Evolutionary conservation across 225 moss, liverwort and hornwort species (phyloP).

Genomic region (Asterella californica): DNA sequence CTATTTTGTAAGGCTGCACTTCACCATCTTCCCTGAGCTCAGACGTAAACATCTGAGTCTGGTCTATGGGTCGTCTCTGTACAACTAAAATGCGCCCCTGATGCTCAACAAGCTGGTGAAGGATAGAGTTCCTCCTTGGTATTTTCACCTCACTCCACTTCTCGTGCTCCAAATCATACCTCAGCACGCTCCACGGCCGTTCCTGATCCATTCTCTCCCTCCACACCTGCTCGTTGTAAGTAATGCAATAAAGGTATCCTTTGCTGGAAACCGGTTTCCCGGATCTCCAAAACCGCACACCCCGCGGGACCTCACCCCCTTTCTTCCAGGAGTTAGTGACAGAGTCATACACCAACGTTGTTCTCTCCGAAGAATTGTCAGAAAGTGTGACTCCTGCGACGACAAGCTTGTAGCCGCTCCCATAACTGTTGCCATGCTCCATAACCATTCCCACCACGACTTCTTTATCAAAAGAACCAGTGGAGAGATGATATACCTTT

Average conservation of each 20-base stretch:
- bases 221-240: constrained; percentile 34
- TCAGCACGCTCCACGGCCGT: constrained; percentile 36
- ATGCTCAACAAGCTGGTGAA: constrained; percentile 45
- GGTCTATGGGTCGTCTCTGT: constrained; percentile 31
- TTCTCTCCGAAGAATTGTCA: constrained; percentile 20
- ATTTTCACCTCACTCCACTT: constrained; percentile 41
- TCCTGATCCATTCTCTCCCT: constrained; percentile 26
- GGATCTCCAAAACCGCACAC: constrained; percentile 42
- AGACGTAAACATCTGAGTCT: constrained; percentile 29
- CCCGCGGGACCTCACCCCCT: constrained; percentile 37
- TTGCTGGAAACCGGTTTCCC: constrained; percentile 41
- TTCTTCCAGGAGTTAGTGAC: constrained; percentile 28
- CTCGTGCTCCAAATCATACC: constrained; percentile 29
- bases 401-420: constrained; percentile 37
- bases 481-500: constrained; percentile 26
- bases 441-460: constrained; percentile 41
- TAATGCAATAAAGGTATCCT: constrained; percentile 41
- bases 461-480: constrained; percentile 36
- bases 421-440: constrained; percentile 28
- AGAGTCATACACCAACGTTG: constrained; percentile 39
- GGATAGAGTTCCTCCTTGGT: constrained; percentile 22
- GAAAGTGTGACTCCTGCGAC: constrained; percentile 36
- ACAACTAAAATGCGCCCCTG: constrained; percentile 40
- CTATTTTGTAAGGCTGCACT: constrained; percentile 32
- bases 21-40: constrained; percentile 39